Conservation (phyloP, 257 asterid genomes). For the Pogostemon cablin region DNA sequence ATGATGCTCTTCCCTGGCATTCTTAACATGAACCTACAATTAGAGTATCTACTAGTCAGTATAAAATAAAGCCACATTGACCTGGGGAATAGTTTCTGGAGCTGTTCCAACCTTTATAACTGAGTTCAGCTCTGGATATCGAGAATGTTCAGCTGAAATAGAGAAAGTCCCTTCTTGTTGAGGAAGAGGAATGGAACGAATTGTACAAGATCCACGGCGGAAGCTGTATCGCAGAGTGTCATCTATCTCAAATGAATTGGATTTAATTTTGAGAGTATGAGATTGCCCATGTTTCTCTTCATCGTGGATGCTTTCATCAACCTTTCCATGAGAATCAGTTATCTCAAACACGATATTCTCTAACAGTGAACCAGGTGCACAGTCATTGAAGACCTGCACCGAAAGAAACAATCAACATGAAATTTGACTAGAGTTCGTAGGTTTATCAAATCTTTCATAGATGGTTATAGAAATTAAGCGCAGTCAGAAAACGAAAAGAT, state of each 20-base stretch:
- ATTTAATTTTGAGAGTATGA: slow-evolving; percentile 53
- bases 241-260: slow-evolving; percentile 45
- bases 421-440: not conserved
- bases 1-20: not conserved
- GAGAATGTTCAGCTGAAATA: slow-evolving; percentile 57
- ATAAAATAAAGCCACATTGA: not conserved
- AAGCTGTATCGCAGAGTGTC: slow-evolving; percentile 51
- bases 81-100: slow-evolving; percentile 7
- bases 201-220: slow-evolving; percentile 54
- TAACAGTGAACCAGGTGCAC: slow-evolving; percentile 55
- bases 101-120: slow-evolving; percentile 51
- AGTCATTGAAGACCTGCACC: slow-evolving; percentile 50
- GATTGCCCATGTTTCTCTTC: slow-evolving; percentile 52
- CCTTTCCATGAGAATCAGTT: slow-evolving; percentile 46
- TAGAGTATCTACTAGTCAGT: slow-evolving; percentile 1
- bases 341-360: slow-evolving; percentile 61
- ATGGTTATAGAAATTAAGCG: not conserved
- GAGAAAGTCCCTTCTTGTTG: slow-evolving; percentile 44
- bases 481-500: not conserved
- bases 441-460: too few relatives aligned
- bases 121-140: slow-evolving; percentile 52
- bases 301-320: slow-evolving; percentile 55
- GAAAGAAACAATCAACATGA: slow-evolving; percentile 5
- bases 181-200: slow-evolving; percentile 63
- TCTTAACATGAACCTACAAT: slow-evolving; percentile 48